Conservation (phyloP, 2,329 filamentous ascomycete species). For the Microcyclospora tardicrescens region DNA sequence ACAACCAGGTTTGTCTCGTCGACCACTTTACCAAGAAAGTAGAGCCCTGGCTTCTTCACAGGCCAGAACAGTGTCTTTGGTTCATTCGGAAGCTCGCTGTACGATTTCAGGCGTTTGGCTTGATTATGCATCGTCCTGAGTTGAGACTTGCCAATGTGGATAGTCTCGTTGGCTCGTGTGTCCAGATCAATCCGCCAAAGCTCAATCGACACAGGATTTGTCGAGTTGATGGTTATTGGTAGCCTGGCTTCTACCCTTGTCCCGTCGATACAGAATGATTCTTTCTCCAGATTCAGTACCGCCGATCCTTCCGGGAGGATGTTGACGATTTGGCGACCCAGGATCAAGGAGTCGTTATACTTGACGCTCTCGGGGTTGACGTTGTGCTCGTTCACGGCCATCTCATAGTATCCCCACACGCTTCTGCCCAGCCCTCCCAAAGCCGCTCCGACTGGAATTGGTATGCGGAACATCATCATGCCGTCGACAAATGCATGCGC, state of each 20-base stretch:
- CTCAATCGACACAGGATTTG: slow-evolving; percentile 76
- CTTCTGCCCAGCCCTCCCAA: slow-evolving; percentile 62
- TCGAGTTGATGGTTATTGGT: slow-evolving; percentile 89
- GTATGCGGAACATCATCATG: slow-evolving; percentile 82
- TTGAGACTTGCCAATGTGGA: slow-evolving; percentile 61
- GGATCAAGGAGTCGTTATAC: slow-evolving; percentile 83
- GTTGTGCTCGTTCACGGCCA: slow-evolving; percentile 83
- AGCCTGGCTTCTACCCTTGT: slow-evolving; percentile 50
- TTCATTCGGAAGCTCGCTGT: slow-evolving; percentile 28
- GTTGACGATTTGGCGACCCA: slow-evolving; percentile 94
- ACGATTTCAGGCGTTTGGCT: slow-evolving; percentile 45
- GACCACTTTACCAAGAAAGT: slow-evolving; percentile 70
- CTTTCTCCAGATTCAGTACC: slow-evolving; percentile 66
- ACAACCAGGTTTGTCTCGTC: slow-evolving; percentile 84
- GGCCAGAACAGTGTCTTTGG: slow-evolving; percentile 48
- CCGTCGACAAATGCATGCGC: slow-evolving; percentile 62
- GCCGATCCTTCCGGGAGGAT: slow-evolving; percentile 90
- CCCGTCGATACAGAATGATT: slow-evolving; percentile 68
- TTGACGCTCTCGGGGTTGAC: slow-evolving; percentile 80
- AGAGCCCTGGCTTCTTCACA: slow-evolving; percentile 78
- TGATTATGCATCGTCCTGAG: slow-evolving; percentile 63
- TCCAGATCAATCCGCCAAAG: slow-evolving; percentile 77
- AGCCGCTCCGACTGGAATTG: slow-evolving; percentile 64
- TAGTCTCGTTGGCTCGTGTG: slow-evolving; percentile 64
- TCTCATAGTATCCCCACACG: slow-evolving; percentile 72